Evolutionary conservation across 345 rosid species (phyloP), one percentile per base, ranked within the genome.

Genomic region (Citrus hindsii): DNA sequence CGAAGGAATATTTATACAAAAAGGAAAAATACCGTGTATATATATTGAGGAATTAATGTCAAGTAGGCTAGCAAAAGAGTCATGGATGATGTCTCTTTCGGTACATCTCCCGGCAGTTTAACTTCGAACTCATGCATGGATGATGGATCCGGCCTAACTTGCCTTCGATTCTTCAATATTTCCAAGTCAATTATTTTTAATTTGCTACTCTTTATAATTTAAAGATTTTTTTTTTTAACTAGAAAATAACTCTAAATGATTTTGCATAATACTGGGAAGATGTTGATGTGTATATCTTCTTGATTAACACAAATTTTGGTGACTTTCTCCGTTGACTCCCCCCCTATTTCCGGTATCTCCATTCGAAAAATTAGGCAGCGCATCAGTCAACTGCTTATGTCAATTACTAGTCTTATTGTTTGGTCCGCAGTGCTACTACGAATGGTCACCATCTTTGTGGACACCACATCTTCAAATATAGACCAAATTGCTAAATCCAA

Each of bases 131-230:
- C 5, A 16, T 63, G 35, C 2, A 61, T 61, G 24, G 22, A 12
- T 9, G 24, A 22, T 46, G 78, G 27, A 32, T 66, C 72, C 40
- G 55, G 33, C 79, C 79, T 55, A 76, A 66, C 72, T 76, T 76
- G 37, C 4, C 37, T 53, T n/a, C 55, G 24, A 35, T 67, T 76
- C 73, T 76, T 53, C 21, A 55, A 48, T n/a, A 66, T 48, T 33
- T 33, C 64, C 16, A 53, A 67, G 72, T 76, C 72, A 76, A 76
- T 42, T 67, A 32, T 42, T 42, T 10, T 42, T 42, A 3, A 21
- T 30, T 75, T 63, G 27, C 58, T 40, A 37, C 58, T 22, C 38
- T 18, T 19, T 24, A 19, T 7, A 38, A 38, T 38, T 38, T 38
- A 38, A 37, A 37, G 40, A 37, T 69, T 42, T 46, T 21, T 12